These are phyloP conservation scores for Rhodotorula babjevae DNA, from an alignment of 768 basidiomycete genomes.

Conservation along the genomic window DNA sequence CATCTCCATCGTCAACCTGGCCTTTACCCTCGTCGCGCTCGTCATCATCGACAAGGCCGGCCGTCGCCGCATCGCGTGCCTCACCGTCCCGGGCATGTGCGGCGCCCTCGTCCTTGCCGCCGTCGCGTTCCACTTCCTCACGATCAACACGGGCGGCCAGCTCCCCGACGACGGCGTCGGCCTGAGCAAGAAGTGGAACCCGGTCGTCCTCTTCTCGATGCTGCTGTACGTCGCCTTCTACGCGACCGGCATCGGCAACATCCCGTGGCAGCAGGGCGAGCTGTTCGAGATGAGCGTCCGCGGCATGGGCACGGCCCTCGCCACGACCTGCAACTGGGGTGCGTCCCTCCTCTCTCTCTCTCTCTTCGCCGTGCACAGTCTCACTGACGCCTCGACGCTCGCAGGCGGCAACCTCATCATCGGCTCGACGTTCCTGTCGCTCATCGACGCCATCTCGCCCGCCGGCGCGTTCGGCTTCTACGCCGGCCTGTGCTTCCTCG, in stretches of 20 bases:
- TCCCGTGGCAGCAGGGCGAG: slow-evolving; percentile 81
- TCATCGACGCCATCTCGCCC: slow-evolving; percentile 56
- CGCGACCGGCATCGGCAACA: slow-evolving; percentile 49
- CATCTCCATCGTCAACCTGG: slow-evolving; percentile 49
- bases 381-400: too few species aligned
- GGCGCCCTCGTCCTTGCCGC: slow-evolving; percentile 57
- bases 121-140: slow-evolving; percentile 51
- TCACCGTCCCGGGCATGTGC: slow-evolving; percentile 68
- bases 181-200: slow-evolving; percentile 56
- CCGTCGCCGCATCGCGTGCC: slow-evolving; percentile 64
- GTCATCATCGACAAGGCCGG: slow-evolving; percentile 64
- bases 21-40: slow-evolving; percentile 70
- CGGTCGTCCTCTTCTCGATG: slow-evolving; percentile 69
- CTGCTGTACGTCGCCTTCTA: slow-evolving; percentile 77
- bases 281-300: slow-evolving; percentile 68
- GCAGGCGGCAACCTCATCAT: slow-evolving; percentile 61
- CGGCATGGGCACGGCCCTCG: slow-evolving; percentile 69
- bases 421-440: slow-evolving; percentile 70
- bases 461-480: slow-evolving; percentile 42
- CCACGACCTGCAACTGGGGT: slow-evolving; percentile 72
- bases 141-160: slow-evolving; percentile 57
- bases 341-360: slow-evolving; percentile 38
- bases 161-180: slow-evolving; percentile 60
- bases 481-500: slow-evolving; percentile 40
- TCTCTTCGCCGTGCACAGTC: too few species aligned